phyloP scores from a whole-genome alignment of 768 basidiomycete genomes.

The Daedaleopsis sinensis region DNA sequence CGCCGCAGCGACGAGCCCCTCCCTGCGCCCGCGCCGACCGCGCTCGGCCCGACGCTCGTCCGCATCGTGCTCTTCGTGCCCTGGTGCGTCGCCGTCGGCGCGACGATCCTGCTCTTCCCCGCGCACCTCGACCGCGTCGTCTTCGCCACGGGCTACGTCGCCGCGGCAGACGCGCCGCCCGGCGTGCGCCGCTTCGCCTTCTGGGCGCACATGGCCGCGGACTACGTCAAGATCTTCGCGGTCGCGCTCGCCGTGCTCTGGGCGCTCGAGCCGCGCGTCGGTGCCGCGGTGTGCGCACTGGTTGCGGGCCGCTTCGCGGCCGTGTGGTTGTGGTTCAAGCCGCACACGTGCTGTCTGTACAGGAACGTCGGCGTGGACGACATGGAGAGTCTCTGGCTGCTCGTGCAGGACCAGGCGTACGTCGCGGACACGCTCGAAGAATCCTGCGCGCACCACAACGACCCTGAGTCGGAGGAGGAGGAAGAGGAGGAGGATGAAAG shows the following conservation, averaged over 20 bases:
- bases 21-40: neutral
- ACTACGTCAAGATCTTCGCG: slow-evolving; percentile 34
- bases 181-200: slow-evolving; percentile 42
- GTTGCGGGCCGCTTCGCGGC: slow-evolving; percentile 27
- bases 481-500: neutral
- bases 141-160: slow-evolving; percentile 34
- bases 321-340: slow-evolving; percentile 28
- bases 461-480: neutral
- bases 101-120: slow-evolving; percentile 35
- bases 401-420: slow-evolving; percentile 24
- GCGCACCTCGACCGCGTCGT: slow-evolving; percentile 29
- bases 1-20: neutral
- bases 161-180: slow-evolving; percentile 20
- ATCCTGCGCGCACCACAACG: neutral
- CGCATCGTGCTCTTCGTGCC: slow-evolving; percentile 33
- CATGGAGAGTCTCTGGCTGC: slow-evolving; percentile 37
- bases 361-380: slow-evolving; percentile 34
- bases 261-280: slow-evolving; percentile 7
- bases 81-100: slow-evolving; percentile 40
- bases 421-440: neutral
- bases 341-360: slow-evolving; percentile 25
- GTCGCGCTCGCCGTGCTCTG: slow-evolving; percentile 29
- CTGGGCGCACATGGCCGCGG: slow-evolving; percentile 39
- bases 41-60: neutral
- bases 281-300: slow-evolving; percentile 7